phyloP scores from a whole-genome alignment of 164 flowering plant genomes.

The Echeveria elegans region DNA sequence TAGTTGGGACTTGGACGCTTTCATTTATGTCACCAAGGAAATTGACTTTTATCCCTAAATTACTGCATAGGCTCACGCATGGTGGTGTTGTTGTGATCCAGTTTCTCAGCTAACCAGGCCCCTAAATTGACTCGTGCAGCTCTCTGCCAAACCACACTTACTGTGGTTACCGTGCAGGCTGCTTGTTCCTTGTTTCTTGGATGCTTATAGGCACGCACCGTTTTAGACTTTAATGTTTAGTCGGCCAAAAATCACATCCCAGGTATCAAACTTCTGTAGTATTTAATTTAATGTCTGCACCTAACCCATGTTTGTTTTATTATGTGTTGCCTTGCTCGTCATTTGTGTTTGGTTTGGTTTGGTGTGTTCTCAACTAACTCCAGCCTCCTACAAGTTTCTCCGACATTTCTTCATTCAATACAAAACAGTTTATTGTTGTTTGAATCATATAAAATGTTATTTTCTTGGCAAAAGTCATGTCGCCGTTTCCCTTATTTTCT shows the following conservation, averaged over 20 bases:
- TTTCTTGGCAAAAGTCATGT: too few relatives aligned
- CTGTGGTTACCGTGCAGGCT: not conserved
- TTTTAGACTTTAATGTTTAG: not conserved
- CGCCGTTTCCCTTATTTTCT: too few relatives aligned
- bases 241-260: not conserved
- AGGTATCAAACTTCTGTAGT: not conserved
- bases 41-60: not conserved
- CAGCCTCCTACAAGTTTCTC: too few relatives aligned
- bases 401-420: too few relatives aligned
- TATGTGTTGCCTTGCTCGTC: not conserved
- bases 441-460: too few relatives aligned
- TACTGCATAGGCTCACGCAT: not conserved
- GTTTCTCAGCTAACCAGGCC: conserved; percentile 4
- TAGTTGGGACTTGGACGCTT: not conserved
- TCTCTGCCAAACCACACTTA: conserved; percentile 4
- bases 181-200: not conserved
- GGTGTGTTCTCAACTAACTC: too few relatives aligned
- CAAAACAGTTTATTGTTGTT: too few relatives aligned
- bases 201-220: not conserved
- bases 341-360: not conserved
- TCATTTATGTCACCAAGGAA: not conserved
- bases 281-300: not conserved
- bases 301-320: not conserved
- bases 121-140: too few relatives aligned
- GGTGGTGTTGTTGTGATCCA: not conserved